Base-by-base conservation (phyloP, 352 stramenopile species). In the Elongisporangium anandrum region DNA sequence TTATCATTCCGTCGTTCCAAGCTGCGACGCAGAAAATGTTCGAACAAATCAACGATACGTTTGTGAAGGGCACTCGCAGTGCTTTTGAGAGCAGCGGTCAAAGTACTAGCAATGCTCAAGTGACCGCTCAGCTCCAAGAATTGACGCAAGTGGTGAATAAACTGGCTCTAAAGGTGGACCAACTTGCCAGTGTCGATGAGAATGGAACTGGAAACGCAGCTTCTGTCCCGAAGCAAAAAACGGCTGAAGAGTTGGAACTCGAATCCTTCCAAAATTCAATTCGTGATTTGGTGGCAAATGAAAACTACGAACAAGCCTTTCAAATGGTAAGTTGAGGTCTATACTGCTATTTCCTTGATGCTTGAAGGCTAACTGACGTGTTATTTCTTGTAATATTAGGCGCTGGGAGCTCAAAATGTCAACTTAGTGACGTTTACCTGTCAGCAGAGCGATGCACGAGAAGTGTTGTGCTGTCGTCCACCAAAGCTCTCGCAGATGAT, bases 11-110 rank as follows among this genome's bases (percentile, higher is more conserved):
- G 10, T 92, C 82, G 21, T 94, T 94, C 64, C 82, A 94, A 49
- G 85, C 85, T 16, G 85, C 85, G 54, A 94, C 85, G 12, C 85
- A 94, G 60, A 92, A 92, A 61, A 94, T 94, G 85, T 94, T 94
- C 61, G 85, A 94, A 60, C 85, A 94, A 58, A 94, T 94, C 54
- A 88, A 92, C 52, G 79, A 88, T 55, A 89, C 85, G 12, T 89
- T 94, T 26, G 70, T 92, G 4, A 79, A 91, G 56, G 85, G 85
- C 12, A 88, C 82, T 22, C 75, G 74, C 13, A 79, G 63, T 56
- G 79, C 84, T 34, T 80, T 87, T 60, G 80, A 85, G 50, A 73
- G 68, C 47, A 90, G 72, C 52, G 75, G 72, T 0, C 75, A 87
- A 52, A 79, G 61, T 51, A 75, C 59, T 6, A 80, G 75, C 50